A percentile compares a stretch with the other conserved stretches of the same genome.
These are phyloP conservation scores for Boletus vinaceobasis DNA, from an alignment of 768 basidiomycete genomes.

Conservation along the genomic window DNA sequence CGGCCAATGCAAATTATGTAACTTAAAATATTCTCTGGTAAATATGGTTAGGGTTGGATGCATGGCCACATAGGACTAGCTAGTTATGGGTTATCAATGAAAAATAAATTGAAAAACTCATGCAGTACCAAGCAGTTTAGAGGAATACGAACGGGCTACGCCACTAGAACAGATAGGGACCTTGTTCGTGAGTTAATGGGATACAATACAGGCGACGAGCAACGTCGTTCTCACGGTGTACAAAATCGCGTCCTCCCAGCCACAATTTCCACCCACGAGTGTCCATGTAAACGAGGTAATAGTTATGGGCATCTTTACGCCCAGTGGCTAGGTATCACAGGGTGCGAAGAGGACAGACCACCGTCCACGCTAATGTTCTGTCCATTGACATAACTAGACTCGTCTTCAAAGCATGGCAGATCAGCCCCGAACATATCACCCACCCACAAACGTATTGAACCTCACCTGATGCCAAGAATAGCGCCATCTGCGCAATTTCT, in stretches of 20 bases:
- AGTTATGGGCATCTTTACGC: conserved; percentile 34
- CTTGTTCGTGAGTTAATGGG: too few relatives aligned
- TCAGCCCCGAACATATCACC: conserved; percentile 6
- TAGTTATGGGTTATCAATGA: background rate
- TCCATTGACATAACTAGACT: conserved; percentile 90
- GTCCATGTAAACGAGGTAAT: too few relatives aligned
- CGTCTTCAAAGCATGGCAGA: conserved; percentile 46
- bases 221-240: too few relatives aligned
- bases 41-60: background rate
- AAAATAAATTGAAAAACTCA: background rate
- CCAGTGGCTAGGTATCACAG: conserved; percentile 74
- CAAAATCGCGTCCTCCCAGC: too few relatives aligned
- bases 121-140: too few relatives aligned
- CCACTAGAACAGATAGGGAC: too few relatives aligned
- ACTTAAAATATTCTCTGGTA: too few relatives aligned
- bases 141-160: background rate
- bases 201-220: too few relatives aligned
- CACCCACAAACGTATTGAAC: background rate
- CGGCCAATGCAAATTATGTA: too few relatives aligned
- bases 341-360: conserved; percentile 75
- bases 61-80: too few relatives aligned
- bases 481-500: conserved; percentile 85
- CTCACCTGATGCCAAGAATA: conserved; percentile 87
- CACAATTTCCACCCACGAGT: too few relatives aligned
- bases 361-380: conserved; percentile 87